These are phyloP conservation scores for Cercospora janseana DNA, from an alignment of 2,329 filamentous ascomycete species.

Conservation along the genomic window DNA sequence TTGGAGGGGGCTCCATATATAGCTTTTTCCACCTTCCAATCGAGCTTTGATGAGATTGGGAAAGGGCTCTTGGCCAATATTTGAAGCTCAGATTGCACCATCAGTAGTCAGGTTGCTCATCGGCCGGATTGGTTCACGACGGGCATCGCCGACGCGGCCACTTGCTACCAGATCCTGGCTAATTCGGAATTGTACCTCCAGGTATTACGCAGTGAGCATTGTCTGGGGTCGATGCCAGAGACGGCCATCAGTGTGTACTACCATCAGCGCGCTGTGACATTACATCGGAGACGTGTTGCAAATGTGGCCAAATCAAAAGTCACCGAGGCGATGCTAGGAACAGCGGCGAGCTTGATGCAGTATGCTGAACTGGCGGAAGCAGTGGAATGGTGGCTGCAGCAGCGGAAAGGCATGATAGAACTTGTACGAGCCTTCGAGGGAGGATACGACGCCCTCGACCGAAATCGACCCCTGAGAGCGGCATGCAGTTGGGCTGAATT, in stretches of 20 bases:
- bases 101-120: conserved; percentile 10
- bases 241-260: conserved; percentile 2
- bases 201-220: conserved; percentile 2
- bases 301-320: neutral
- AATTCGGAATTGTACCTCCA: conserved; percentile 16
- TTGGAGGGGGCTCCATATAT: conserved; percentile 12
- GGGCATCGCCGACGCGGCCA: conserved; percentile 9
- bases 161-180: conserved; percentile 15
- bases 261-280: conserved; percentile 10
- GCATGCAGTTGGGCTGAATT: neutral
- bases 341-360: conserved; percentile 7
- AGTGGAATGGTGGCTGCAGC: conserved; percentile 7
- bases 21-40: conserved; percentile 13
- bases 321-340: conserved; percentile 7
- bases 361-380: conserved; percentile 9
- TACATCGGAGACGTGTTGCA: neutral
- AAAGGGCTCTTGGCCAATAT: conserved; percentile 11
- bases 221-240: neutral
- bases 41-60: conserved; percentile 9
- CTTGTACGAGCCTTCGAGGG: neutral
- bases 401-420: conserved; percentile 14
- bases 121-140: neutral
- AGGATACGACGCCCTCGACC: neutral
- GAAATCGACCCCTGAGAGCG: neutral
- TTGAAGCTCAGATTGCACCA: neutral